Evolutionary conservation across 768 basidiomycete genomes (phyloP).

Genomic region (Lactarius hengduanensis): DNA sequence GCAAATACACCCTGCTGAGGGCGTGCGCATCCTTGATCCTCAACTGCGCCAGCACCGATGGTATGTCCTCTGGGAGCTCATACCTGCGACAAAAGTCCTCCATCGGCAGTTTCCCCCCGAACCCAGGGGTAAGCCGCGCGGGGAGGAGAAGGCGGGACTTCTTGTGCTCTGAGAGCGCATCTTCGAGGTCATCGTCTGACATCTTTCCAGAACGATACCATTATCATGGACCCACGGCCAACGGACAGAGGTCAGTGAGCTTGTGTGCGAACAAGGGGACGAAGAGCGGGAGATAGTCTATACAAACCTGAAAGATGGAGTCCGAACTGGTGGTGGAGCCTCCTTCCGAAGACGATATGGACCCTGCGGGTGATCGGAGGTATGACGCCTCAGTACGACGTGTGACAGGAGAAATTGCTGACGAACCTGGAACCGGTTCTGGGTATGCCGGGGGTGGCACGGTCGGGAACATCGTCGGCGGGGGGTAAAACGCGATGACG

Average conservation of each 20-base stretch:
- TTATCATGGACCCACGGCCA: neutral
- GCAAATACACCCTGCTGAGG: slow-evolving; percentile 18
- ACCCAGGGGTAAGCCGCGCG: slow-evolving; percentile 16
- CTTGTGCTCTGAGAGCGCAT: slow-evolving; percentile 11
- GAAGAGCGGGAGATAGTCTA: neutral
- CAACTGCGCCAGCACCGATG: slow-evolving; percentile 10
- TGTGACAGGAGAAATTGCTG: neutral
- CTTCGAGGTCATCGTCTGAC: slow-evolving; percentile 20
- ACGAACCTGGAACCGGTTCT: slow-evolving; percentile 3
- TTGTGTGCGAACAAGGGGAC: neutral
- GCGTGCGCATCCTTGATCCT: slow-evolving; percentile 16
- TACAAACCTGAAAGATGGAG: slow-evolving; percentile 21
- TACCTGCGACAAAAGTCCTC: slow-evolving; percentile 20
- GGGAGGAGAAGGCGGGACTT: slow-evolving; percentile 20
- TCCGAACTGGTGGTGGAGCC: slow-evolving; percentile 14
- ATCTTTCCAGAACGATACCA: slow-evolving; percentile 6
- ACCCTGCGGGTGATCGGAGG: neutral
- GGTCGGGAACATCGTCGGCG: neutral
- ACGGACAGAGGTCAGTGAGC: neutral
- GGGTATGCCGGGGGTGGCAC: neutral
- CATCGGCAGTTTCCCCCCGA: slow-evolving; percentile 9
- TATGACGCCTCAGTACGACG: neutral
- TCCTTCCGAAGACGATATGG: slow-evolving; percentile 4
- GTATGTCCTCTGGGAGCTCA: slow-evolving; percentile 15
- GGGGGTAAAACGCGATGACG: slow-evolving; percentile 15